Evolutionary conservation across 805 yeast species (phyloP), one percentile per base, ranked within the genome.

Genomic region (Ogataea sp.): DNA sequence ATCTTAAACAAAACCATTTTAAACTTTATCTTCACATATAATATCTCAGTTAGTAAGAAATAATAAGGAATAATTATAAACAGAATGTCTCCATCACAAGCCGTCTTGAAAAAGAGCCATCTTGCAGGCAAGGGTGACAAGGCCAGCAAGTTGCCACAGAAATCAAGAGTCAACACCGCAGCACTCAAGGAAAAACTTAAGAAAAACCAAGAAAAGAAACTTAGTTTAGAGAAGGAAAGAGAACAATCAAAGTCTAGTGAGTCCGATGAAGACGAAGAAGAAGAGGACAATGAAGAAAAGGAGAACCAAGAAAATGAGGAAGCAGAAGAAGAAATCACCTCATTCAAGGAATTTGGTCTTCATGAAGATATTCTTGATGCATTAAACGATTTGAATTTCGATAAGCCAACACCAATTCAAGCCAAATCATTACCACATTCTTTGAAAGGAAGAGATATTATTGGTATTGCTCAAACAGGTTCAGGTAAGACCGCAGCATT

Each of bases 401-500:
- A 75, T 15, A 78, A 72, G 48, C 97, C 98, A 32, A 89, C 97
- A 3, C 96, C 97, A 10, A 93, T 90, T 59, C 98, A 90, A 64
- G 74, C 81, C 7, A 87, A 86, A 59, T 75, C 96, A 11, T 83
- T 90, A 45, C 97, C 97, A 1, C 83, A 83, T 48, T 96, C 96
- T 3, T 63, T 93, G 16, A 77, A 82, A 48, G 96, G 96, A 3
- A 78, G 87, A 47, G 98, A 90, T 63, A 81, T 90, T 35, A 88
- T 90, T 54, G 98, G 98, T 13, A 71, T 90, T 45, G 98, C 98
- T 0, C 96, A 90, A 55, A 90, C 98, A 0, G 98, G 98, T 34
- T 86, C 96, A 4, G 98, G 98, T 47, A 90, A 90, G 61, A 93
- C 98, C 0, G 98, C 97, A 0, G 98, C 98, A 0, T 93, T 93